Percentiles rank a stretch among this genome's conserved stretches.
phyloP scores from a whole-genome alignment of 2,329 filamentous ascomycete species.

The Cryphonectria radicalis region DNA sequence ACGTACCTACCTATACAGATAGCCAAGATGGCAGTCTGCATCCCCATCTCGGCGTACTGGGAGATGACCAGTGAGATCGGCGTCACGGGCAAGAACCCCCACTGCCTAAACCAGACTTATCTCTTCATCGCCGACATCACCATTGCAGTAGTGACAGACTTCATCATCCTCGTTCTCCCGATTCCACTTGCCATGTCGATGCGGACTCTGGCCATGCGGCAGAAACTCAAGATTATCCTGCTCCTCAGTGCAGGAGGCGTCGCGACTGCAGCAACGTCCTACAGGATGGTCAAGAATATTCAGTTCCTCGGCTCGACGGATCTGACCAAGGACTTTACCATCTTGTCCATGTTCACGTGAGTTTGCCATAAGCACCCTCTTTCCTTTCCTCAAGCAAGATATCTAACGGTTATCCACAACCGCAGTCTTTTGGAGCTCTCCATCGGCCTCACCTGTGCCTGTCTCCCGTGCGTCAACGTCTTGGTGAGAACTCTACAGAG shows the following conservation, averaged over 20 bases:
- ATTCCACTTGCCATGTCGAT: slow-evolving; percentile 39
- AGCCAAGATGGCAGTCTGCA: slow-evolving; percentile 31
- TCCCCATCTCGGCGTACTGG: slow-evolving; percentile 35
- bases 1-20: slow-evolving; percentile 28
- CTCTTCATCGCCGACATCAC: slow-evolving; percentile 41
- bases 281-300: slow-evolving; percentile 34
- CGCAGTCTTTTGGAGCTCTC: slow-evolving; percentile 33
- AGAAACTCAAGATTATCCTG: slow-evolving; percentile 40
- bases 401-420: neutral
- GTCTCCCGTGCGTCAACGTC: slow-evolving; percentile 34
- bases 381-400: neutral
- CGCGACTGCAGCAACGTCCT: slow-evolving; percentile 35
- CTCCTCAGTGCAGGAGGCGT: slow-evolving; percentile 39
- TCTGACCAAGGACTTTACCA: slow-evolving; percentile 35
- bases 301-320: slow-evolving; percentile 34
- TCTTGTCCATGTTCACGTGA: slow-evolving; percentile 16
- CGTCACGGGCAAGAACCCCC: slow-evolving; percentile 5
- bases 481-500: neutral
- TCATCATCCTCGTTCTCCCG: slow-evolving; percentile 41
- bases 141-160: slow-evolving; percentile 40
- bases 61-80: slow-evolving; percentile 27
- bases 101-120: slow-evolving; percentile 39
- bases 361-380: neutral
- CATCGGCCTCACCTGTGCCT: slow-evolving; percentile 37
- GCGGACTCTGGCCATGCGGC: slow-evolving; percentile 33